Percentiles rank a stretch among this genome's conserved stretches.
Conservation (phyloP, 1,139 yeast genomes). For the Pichia sp. region DNA sequence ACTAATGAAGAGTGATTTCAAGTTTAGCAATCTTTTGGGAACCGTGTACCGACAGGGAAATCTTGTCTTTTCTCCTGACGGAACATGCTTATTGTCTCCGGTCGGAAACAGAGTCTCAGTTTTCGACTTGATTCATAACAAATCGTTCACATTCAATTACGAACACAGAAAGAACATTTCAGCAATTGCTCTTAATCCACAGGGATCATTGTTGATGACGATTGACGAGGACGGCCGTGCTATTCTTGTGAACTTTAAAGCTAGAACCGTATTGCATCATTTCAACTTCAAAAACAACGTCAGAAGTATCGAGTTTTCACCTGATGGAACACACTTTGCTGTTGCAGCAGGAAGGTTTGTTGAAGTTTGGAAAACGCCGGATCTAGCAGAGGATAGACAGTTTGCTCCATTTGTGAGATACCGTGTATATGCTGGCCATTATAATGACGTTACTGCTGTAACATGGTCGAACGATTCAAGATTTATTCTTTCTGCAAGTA, state of each 20-base stretch:
- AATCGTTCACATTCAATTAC: slow-evolving; percentile 83
- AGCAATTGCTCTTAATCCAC: slow-evolving; percentile 76
- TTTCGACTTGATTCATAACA: slow-evolving; percentile 79
- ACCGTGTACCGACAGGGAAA: slow-evolving; percentile 94
- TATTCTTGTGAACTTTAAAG: slow-evolving; percentile 75
- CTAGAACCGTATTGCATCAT: slow-evolving; percentile 89
- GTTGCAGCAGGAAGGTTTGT: slow-evolving; percentile 76
- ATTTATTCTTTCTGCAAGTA: slow-evolving; percentile 79
- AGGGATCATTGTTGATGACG: slow-evolving; percentile 74
- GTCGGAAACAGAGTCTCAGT: slow-evolving; percentile 92
- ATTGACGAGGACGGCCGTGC: slow-evolving; percentile 94
- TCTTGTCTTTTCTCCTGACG: slow-evolving; percentile 81
- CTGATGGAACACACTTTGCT: slow-evolving; percentile 85
- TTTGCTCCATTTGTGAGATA: slow-evolving; percentile 95
- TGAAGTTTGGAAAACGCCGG: slow-evolving; percentile 95
- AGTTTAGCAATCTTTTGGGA: slow-evolving; percentile 83
- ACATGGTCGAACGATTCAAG: slow-evolving; percentile 91
- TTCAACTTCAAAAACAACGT: slow-evolving; percentile 86
- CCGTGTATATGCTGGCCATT: slow-evolving; percentile 90
- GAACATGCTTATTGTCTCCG: slow-evolving; percentile 77
- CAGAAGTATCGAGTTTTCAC: slow-evolving; percentile 72
- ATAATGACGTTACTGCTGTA: slow-evolving; percentile 69
- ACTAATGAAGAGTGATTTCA: slow-evolving; percentile 51
- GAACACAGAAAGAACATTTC: slow-evolving; percentile 87
- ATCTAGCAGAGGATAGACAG: slow-evolving; percentile 64